Evolutionary conservation across 768 basidiomycete genomes (phyloP).

Genomic region (Trametes gibbosa): DNA sequence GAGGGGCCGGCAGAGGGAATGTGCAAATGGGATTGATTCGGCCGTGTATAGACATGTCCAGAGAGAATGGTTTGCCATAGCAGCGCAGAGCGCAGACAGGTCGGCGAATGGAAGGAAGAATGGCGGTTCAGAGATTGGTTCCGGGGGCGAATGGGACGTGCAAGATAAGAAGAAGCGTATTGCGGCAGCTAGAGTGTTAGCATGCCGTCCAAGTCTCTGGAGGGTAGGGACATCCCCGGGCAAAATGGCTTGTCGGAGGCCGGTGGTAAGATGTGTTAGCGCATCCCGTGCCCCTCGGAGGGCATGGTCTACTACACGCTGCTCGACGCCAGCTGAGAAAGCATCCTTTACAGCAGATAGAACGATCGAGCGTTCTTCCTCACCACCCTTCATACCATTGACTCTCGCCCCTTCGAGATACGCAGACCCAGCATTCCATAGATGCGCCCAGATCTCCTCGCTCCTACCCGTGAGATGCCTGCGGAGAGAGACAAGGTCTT

Average conservation of each 20-base stretch:
- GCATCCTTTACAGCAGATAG: conserved; percentile 36
- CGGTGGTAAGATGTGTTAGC: conserved; percentile 15
- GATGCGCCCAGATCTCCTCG: conserved; percentile 31
- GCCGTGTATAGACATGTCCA: conserved; percentile 41
- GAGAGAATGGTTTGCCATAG: conserved; percentile 47
- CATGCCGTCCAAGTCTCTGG: conserved; percentile 34
- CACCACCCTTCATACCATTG: conserved; percentile 68
- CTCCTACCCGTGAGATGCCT: conserved; percentile 32
- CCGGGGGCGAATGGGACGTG: conserved; percentile 41
- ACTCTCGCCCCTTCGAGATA: conserved; percentile 79
- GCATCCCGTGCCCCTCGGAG: conserved; percentile 18
- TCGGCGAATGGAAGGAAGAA: conserved; percentile 58
- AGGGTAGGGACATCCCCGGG: conserved; percentile 16
- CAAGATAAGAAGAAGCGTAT: conserved; percentile 68
- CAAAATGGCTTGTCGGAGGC: conserved; percentile 11
- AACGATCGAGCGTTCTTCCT: conserved; percentile 49
- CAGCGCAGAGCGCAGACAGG: conserved; percentile 52
- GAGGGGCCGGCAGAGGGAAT: conserved; percentile 47
- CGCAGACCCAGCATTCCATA: conserved; percentile 55
- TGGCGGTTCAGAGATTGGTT: conserved; percentile 47
- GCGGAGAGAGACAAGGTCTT: conserved; percentile 46
- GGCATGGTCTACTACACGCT: conserved; percentile 24
- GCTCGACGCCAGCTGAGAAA: conserved; percentile 38
- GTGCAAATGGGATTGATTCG: conserved; percentile 29
- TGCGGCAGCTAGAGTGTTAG: conserved; percentile 42